These are phyloP conservation scores for Salix caprea DNA, from an alignment of 345 rosid species.

Conservation along the genomic window DNA sequence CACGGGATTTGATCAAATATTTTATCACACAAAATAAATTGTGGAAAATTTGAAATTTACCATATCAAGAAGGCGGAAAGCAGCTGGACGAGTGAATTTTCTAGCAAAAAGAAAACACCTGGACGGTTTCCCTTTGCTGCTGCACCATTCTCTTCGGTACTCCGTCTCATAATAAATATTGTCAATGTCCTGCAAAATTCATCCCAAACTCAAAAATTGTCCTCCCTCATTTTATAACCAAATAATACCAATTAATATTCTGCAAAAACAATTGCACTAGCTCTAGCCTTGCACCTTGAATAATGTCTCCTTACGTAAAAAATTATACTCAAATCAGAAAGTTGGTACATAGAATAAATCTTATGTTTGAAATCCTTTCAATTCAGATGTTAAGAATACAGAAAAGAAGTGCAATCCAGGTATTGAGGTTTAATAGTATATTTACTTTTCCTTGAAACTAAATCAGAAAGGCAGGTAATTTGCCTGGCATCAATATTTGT, in stretches of 20 bases:
- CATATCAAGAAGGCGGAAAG: constrained; percentile 66
- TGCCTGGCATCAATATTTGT: too few relatives aligned
- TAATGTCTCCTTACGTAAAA: too few relatives aligned
- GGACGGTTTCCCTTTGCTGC: constrained; percentile 72
- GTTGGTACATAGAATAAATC: not conserved
- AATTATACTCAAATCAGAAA: not conserved
- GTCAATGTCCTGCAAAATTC: constrained; percentile 56
- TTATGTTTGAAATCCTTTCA: too few relatives aligned
- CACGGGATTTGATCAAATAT: not conserved
- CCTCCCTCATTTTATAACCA: not conserved
- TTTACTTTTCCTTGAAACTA: too few relatives aligned
- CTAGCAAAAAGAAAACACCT: constrained; percentile 89
- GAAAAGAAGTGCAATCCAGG: too few relatives aligned
- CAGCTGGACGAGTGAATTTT: constrained; percentile 90
- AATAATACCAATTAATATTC: not conserved
- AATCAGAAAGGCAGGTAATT: too few relatives aligned
- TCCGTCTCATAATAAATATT: constrained; percentile 86
- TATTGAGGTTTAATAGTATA: too few relatives aligned
- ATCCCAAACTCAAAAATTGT: not conserved
- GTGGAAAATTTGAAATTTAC: constrained; percentile 28
- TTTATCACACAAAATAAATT: not conserved
- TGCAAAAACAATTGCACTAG: not conserved
- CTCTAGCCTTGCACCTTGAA: not conserved
- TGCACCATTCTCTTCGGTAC: constrained; percentile 90
- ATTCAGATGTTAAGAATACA: too few relatives aligned